A percentile compares a stretch with the other conserved stretches of the same genome.
These are phyloP conservation scores for Malania oleifera DNA, from an alignment of 164 flowering plant genomes.

Conservation along the genomic window DNA sequence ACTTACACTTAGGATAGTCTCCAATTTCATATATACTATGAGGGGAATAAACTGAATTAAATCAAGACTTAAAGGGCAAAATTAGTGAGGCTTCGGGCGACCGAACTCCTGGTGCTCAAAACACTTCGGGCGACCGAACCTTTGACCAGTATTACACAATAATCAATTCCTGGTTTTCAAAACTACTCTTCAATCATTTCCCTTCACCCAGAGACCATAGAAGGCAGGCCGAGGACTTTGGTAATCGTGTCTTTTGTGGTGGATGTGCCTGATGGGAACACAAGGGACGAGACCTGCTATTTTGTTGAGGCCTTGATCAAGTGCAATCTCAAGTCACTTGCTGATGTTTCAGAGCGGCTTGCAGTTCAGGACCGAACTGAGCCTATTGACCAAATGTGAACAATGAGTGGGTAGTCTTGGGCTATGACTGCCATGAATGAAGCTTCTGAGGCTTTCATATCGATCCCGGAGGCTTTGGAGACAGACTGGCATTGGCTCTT, in stretches of 20 bases:
- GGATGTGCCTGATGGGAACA: constrained; percentile 84
- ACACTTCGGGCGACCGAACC: too few relatives aligned
- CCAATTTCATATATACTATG: too few relatives aligned
- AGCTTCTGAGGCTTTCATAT: constrained; percentile 46
- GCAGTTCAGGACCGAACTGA: constrained; percentile 64
- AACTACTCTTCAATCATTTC: constrained; percentile 80
- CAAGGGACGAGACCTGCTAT: constrained; percentile 82
- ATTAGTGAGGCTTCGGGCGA: too few relatives aligned
- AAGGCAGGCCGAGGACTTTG: constrained; percentile 71
- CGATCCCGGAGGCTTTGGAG: constrained; percentile 44
- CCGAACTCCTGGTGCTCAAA: too few relatives aligned
- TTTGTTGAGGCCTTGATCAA: constrained; percentile 81
- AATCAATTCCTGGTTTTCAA: constrained; percentile 29
- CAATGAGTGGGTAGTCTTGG: neutral
- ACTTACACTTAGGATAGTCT: too few relatives aligned
- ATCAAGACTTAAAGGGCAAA: too few relatives aligned
- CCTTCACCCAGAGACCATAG: constrained; percentile 72
- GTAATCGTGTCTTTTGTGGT: constrained; percentile 83
- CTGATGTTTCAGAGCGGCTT: constrained; percentile 68
- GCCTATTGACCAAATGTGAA: constrained; percentile 29
- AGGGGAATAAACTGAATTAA: too few relatives aligned
- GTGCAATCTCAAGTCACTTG: constrained; percentile 81
- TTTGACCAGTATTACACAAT: too few relatives aligned
- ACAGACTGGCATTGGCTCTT: constrained; percentile 42
- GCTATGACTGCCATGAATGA: constrained; percentile 36